Conservation (phyloP, 2,329 filamentous ascomycete species). For the Colletotrichum lupini region DNA sequence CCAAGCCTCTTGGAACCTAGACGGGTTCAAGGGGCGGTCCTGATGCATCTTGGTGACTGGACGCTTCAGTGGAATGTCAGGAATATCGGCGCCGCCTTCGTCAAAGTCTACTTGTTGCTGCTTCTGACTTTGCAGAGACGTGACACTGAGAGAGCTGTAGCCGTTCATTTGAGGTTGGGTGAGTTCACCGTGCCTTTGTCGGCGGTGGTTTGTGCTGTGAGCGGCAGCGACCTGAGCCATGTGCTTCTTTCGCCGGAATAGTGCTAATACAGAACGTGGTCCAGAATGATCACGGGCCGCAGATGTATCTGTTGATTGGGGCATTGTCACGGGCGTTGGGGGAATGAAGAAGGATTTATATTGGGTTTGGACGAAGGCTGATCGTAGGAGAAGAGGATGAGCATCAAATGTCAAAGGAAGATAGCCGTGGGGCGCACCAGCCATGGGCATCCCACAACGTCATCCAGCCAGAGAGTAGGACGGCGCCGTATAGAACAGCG, state of each 20-base stretch:
- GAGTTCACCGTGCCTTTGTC: conserved; percentile 25
- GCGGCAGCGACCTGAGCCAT: conserved; percentile 24
- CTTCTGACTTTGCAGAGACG: background rate
- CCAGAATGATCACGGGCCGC: background rate
- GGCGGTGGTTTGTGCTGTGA: conserved; percentile 3
- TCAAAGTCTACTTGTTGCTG: conserved; percentile 6
- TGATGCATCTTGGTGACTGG: background rate
- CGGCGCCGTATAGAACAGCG: conserved; percentile 10
- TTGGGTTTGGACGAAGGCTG: background rate
- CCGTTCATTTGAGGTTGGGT: background rate
- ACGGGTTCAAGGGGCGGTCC: conserved; percentile 10
- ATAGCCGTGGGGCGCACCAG: conserved; percentile 9
- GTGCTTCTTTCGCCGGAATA: conserved; percentile 21
- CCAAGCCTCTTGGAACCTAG: conserved; percentile 29
- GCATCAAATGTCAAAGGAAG: conserved; percentile 22
- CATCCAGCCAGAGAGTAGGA: conserved; percentile 2
- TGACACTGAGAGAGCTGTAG: conserved; percentile 19
- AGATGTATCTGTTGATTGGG: background rate
- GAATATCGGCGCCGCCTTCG: conserved; percentile 36
- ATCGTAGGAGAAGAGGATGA: background rate
- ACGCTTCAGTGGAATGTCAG: conserved; percentile 39
- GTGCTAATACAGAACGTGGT: conserved; percentile 12
- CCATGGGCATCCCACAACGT: conserved; percentile 21
- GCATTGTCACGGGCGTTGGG: conserved; percentile 5
- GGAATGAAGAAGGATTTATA: conserved; percentile 17